Conservation (phyloP, 768 basidiomycete species). For the Naganishia friedmannii region DNA sequence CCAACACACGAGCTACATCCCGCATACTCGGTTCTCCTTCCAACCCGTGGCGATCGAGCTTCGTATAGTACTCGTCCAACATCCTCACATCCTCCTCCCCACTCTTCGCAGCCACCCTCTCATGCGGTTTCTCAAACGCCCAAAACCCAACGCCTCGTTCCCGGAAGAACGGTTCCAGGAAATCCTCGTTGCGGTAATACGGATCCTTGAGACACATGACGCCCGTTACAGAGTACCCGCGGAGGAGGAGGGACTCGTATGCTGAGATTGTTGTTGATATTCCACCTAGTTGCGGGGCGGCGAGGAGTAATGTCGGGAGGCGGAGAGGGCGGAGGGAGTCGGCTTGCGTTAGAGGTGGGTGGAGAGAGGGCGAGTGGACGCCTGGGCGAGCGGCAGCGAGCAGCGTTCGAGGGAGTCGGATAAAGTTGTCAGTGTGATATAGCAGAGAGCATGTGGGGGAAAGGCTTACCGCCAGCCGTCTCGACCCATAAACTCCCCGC, state of each 20-base stretch:
- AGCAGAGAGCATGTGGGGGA: constrained; percentile 53
- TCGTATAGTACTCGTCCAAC: constrained; percentile 70
- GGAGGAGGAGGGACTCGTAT: constrained; percentile 83
- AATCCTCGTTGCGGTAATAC: constrained; percentile 84
- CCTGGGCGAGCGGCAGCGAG: not conserved
- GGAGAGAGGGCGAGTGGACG: constrained; percentile 80
- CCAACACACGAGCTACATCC: constrained; percentile 61
- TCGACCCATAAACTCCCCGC: constrained; percentile 73
- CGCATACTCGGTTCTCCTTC: constrained; percentile 42
- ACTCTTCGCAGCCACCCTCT: constrained; percentile 36
- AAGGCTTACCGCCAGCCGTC: constrained; percentile 74
- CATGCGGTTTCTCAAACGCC: constrained; percentile 49
- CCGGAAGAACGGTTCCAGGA: constrained; percentile 72
- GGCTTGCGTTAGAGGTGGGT: constrained; percentile 74
- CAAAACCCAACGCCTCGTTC: constrained; percentile 59
- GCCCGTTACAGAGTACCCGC: constrained; percentile 83
- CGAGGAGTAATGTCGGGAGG: constrained; percentile 81
- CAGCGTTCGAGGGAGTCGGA: no score
- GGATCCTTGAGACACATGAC: constrained; percentile 78
- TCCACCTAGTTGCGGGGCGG: constrained; percentile 84
- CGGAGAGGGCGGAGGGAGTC: constrained; percentile 82
- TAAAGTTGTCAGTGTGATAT: not conserved
- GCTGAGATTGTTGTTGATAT: constrained; percentile 89
- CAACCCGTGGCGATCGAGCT: constrained; percentile 46
- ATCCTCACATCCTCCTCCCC: constrained; percentile 55